Conservation (phyloP, 1,284 basidiomycete species). For the Papiliotrema fonsecae region DNA sequence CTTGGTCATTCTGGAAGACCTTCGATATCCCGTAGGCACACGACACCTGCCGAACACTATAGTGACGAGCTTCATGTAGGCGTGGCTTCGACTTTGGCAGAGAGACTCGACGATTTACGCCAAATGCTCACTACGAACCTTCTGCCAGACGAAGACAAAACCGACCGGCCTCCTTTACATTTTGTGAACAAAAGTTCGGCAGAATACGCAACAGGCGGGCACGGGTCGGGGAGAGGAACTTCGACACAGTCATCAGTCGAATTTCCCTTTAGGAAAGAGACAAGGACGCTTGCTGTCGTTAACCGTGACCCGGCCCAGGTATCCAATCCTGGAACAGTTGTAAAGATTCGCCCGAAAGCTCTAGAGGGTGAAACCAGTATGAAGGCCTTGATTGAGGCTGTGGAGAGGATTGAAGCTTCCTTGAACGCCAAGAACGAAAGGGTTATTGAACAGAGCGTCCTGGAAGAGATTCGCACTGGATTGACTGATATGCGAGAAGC, state of each 20-base stretch:
- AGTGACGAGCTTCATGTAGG: background rate
- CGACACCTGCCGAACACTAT: background rate
- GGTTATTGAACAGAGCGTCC: too few relatives aligned
- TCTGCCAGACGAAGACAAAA: too few relatives aligned
- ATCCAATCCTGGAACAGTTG: background rate
- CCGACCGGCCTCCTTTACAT: too few relatives aligned
- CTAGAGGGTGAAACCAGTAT: background rate
- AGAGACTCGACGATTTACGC: background rate
- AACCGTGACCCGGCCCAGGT: background rate
- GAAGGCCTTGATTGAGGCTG: background rate
- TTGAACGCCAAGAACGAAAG: background rate
- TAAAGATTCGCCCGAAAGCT: background rate
- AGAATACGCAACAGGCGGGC: too few relatives aligned
- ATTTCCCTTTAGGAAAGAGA: slow-evolving; percentile 3
- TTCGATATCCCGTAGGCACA: slow-evolving; percentile 5
- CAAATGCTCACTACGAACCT: too few relatives aligned
- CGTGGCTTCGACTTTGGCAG: slow-evolving; percentile 1
- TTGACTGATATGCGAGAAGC: too few relatives aligned
- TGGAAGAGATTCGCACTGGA: too few relatives aligned
- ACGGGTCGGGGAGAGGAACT: background rate
- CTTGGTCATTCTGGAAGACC: background rate
- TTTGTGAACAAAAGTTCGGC: too few relatives aligned
- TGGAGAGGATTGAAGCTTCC: background rate
- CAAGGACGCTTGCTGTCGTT: slow-evolving; percentile 1
- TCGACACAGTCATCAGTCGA: slow-evolving; percentile 2